Percentiles rank a stretch among this genome's conserved stretches.
Conservation (phyloP, 305 asterid genomes). For the Plantago coronopus region DNA sequence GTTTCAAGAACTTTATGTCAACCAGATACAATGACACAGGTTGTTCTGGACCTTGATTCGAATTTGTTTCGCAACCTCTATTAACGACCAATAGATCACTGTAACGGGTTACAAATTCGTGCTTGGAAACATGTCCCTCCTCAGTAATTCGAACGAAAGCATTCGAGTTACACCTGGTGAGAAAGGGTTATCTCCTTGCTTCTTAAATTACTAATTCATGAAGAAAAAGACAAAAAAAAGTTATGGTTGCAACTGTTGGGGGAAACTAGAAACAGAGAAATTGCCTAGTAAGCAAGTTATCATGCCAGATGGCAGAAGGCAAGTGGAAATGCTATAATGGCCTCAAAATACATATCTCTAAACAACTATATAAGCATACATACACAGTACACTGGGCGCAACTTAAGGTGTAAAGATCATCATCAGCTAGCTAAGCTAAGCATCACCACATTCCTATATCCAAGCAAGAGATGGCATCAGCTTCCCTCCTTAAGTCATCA, state of each 20-base stretch:
- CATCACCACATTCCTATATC: slow-evolving; percentile 3
- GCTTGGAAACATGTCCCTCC: too few species aligned
- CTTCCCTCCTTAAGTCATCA: slow-evolving; percentile 54
- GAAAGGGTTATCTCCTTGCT: background rate
- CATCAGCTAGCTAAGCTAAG: background rate
- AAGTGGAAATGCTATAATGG: slow-evolving; percentile 43
- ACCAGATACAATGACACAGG: too few species aligned
- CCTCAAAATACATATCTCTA: slow-evolving; percentile 57
- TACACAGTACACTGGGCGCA: slow-evolving; percentile 1
- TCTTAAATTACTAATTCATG: background rate
- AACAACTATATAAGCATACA: slow-evolving; percentile 30
- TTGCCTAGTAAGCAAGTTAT: slow-evolving; percentile 16
- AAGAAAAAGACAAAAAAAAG: background rate
- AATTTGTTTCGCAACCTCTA: too few species aligned
- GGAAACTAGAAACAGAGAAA: background rate
- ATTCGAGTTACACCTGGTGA: too few species aligned
- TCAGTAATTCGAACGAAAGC: too few species aligned
- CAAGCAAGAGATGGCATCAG: slow-evolving; percentile 44
- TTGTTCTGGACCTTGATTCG: too few species aligned
- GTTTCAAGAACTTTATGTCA: too few species aligned
- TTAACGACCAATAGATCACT: too few species aligned
- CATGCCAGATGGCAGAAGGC: slow-evolving; percentile 45
- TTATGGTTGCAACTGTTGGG: background rate
- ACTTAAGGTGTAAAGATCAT: background rate
- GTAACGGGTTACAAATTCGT: too few species aligned